phyloP scores from a whole-genome alignment of 2,329 filamentous ascomycete species.

The Venturiaceae sp. region DNA sequence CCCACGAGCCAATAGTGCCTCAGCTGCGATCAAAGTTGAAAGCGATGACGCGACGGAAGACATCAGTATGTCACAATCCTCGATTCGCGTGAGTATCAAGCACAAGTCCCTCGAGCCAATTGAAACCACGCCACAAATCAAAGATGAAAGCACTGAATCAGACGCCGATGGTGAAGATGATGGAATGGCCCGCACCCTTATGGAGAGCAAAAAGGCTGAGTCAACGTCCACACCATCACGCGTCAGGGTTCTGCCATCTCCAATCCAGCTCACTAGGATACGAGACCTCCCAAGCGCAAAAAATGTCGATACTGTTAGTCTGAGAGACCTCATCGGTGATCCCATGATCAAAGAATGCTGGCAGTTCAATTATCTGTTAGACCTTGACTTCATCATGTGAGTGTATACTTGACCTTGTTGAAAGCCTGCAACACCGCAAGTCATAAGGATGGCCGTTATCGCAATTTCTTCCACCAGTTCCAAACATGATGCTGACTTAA shows the following conservation, averaged over 20 bases:
- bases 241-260: background rate
- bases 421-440: background rate
- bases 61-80: no score
- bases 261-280: conserved; percentile 58
- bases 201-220: background rate
- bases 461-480: background rate
- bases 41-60: background rate
- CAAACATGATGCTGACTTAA: background rate
- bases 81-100: no score
- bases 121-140: no score
- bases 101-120: no score
- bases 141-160: background rate
- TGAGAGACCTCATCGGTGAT: conserved; percentile 62
- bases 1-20: background rate
- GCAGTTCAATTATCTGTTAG: conserved; percentile 61
- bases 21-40: background rate
- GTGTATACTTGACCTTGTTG: conserved; percentile 13
- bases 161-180: background rate
- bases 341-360: conserved; percentile 63
- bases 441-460: background rate
- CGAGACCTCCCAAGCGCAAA: conserved; percentile 47
- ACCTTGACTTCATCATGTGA: conserved; percentile 52
- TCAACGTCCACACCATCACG: background rate
- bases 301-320: conserved; percentile 57
- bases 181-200: background rate